Percentiles rank a stretch among this genome's conserved stretches.
Conservation (phyloP, 768 basidiomycete genomes). For the Russula sp. region DNA sequence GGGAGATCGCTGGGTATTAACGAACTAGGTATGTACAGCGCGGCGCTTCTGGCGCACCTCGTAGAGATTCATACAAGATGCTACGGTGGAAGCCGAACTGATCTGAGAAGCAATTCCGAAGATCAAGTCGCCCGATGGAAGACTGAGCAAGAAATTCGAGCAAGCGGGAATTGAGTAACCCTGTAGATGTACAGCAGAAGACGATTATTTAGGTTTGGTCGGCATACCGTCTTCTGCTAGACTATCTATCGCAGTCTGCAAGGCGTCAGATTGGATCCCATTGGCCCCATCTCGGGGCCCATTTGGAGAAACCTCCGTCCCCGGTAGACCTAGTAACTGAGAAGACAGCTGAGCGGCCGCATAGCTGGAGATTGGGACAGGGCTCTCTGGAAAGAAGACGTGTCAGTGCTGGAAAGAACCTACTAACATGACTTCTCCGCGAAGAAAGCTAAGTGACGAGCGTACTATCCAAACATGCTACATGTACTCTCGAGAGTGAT, state of each 20-base stretch:
- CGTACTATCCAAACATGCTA: background rate
- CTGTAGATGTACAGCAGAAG: conserved; percentile 28
- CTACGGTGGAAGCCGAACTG: background rate
- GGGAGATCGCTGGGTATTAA: background rate
- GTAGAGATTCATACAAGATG: background rate
- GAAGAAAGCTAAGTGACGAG: background rate
- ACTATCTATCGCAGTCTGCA: background rate
- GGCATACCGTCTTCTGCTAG: background rate
- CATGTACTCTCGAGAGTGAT: background rate
- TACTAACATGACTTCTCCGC: background rate
- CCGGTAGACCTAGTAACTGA: background rate
- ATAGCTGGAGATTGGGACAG: background rate
- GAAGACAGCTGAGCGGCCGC: background rate
- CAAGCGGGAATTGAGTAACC: conserved; percentile 42
- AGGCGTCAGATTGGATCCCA: background rate
- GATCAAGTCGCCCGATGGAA: conserved; percentile 39
- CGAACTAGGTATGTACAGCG: background rate
- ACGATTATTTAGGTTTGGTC: background rate
- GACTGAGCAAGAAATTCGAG: conserved; percentile 43
- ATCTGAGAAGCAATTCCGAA: conserved; percentile 38
- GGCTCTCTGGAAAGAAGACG: background rate
- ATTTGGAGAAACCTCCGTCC: background rate
- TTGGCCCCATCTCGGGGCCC: background rate
- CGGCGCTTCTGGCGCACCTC: background rate
- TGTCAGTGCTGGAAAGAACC: background rate